Base-by-base conservation (phyloP, 108 stramenopile species). In the Nitzschia putrida region DNA sequence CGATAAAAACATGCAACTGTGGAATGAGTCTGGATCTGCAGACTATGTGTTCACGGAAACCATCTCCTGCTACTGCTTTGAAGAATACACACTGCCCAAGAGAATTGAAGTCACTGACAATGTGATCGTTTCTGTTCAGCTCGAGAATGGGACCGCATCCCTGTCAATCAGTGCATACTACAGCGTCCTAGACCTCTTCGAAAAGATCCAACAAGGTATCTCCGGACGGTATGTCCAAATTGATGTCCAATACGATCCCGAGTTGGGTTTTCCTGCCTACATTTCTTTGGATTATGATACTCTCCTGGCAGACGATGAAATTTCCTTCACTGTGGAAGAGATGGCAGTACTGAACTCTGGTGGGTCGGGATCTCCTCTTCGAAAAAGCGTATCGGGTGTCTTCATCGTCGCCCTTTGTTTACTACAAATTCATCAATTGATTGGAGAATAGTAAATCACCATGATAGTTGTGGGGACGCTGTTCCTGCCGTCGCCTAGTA, bases 111-210 rank as follows among this genome's bases (percentile, higher is more conserved):
- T 63, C 22, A 43, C 43, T 13, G 23, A 63, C 22, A 45, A 63
- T 47, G 37, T 43, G 0, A 63, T 63, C 8, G 44, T 63, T 23
- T 63, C 61, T 12, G 40, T 39, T 22, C 29, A 34, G 29, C 3
- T 22, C 3, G 61, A 63, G 18, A 21, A 44, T 14, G 61, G 9
- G 42, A 63, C 61, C 0, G 44, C 3, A 23, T 16, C 25, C 8
- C 22, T 22, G 2, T 2, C 42, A 20, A 43, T 23, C 23, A 44
- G 21, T 63, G 2, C 44, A 2, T 63, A 63, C 44, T 16, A 63
- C 21, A 63, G 43, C 11, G 44, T 63, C 24, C 43, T 39, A 8
- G 43, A 63, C n/a, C 23, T 63, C n/a, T 63, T 63, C 24, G 29
- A 18, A 24, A 21, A 23, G 3, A 45, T 63, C 20, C 61, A 63